Conservation (phyloP, 768 basidiomycete species). For the Boletus bicolor region DNA sequence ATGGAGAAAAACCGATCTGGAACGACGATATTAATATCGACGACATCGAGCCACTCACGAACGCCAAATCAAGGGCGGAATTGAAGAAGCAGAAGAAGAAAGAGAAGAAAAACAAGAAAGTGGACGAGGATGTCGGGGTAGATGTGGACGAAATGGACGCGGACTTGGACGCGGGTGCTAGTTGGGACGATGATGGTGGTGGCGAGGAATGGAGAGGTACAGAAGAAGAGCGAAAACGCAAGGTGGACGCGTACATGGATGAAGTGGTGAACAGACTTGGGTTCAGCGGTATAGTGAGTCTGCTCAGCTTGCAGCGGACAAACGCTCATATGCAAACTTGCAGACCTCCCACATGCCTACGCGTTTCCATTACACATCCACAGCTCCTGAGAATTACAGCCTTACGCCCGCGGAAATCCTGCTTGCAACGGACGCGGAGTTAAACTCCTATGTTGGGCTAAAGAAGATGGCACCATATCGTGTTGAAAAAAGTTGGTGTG, state of each 20-base stretch:
- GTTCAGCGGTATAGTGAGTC: constrained; percentile 89
- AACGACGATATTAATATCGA: constrained; percentile 84
- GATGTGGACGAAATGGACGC: constrained; percentile 51
- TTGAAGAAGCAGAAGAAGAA: constrained; percentile 45
- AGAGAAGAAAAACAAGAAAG: constrained; percentile 40
- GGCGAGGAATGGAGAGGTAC: constrained; percentile 81
- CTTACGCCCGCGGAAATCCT: constrained; percentile 85
- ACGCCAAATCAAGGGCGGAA: constrained; percentile 27
- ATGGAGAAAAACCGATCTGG: constrained; percentile 79
- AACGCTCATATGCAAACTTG: constrained; percentile 1
- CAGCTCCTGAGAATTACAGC: constrained; percentile 57
- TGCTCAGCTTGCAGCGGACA: not conserved
- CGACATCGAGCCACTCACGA: constrained; percentile 49
- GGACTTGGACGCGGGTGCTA: constrained; percentile 50
- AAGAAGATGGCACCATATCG: constrained; percentile 93
- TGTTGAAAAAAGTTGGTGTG: constrained; percentile 37
- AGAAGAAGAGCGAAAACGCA: constrained; percentile 85
- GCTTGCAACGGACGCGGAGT: constrained; percentile 85
- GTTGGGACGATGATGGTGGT: constrained; percentile 30
- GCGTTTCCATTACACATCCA: constrained; percentile 86
- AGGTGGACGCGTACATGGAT: constrained; percentile 86
- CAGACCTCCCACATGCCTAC: constrained; percentile 90
- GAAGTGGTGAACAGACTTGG: constrained; percentile 80
- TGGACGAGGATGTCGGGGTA: constrained; percentile 45
- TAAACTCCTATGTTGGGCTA: constrained; percentile 87